Evolutionary conservation across 331 rosid species (phyloP).

Genomic region (Quercus phellos): DNA sequence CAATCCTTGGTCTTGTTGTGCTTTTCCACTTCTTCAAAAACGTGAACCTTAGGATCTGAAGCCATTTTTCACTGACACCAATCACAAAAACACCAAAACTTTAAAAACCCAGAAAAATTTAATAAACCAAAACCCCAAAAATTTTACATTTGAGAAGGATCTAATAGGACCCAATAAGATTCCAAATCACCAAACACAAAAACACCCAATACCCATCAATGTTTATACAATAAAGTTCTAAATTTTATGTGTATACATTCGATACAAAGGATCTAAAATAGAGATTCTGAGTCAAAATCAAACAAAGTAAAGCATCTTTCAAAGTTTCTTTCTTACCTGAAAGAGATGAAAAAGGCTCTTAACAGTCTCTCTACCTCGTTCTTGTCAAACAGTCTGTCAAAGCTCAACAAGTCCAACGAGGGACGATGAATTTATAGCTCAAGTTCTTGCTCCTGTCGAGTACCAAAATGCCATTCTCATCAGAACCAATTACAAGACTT

Average conservation of each 20-base stretch:
- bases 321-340: no score
- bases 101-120: constrained; percentile 1
- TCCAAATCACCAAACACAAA: neutral
- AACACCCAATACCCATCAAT: neutral
- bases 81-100: constrained; percentile 12
- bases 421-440: no score
- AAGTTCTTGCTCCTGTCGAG: no score
- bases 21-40: constrained; percentile 59
- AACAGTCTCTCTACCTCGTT: no score
- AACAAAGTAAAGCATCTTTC: no score
- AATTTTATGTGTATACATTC: neutral
- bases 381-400: no score
- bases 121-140: constrained; percentile 20
- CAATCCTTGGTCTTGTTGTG: constrained; percentile 83
- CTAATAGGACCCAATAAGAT: constrained; percentile 12
- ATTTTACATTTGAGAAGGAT: neutral
- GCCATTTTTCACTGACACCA: constrained; percentile 52
- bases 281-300: neutral
- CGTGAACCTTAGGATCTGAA: constrained; percentile 62
- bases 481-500: no score
- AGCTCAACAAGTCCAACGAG: no score
- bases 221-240: neutral
- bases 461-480: no score
- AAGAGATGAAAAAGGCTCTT: no score
- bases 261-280: neutral